Conservation (phyloP, 2,329 filamentous ascomycete species). For the Epichloe sp. region DNA sequence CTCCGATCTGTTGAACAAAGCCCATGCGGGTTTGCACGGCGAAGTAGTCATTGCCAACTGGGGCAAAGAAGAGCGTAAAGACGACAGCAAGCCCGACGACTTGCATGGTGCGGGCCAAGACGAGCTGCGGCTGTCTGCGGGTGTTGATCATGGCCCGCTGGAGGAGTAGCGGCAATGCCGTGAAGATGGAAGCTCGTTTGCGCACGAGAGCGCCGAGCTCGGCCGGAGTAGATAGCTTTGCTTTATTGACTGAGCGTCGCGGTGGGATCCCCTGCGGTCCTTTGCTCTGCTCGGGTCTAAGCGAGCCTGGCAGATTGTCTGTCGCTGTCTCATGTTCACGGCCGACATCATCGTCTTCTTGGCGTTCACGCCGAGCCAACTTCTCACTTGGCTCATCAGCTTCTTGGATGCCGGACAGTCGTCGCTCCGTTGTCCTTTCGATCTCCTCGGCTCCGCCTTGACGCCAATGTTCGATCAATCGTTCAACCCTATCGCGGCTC, state of each 20-base stretch:
- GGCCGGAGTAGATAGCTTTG: constrained; percentile 49
- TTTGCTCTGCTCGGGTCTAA: neutral
- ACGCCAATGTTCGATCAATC: constrained; percentile 47
- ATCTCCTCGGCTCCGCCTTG: constrained; percentile 5
- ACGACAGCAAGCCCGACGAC: constrained; percentile 50
- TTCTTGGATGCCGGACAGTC: constrained; percentile 18
- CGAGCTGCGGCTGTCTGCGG: constrained; percentile 48
- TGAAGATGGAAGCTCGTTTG: constrained; percentile 45
- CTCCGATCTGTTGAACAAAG: constrained; percentile 58
- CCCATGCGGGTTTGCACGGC: constrained; percentile 62
- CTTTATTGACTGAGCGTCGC: constrained; percentile 29
- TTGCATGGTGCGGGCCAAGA: constrained; percentile 54
- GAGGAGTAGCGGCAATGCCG: constrained; percentile 54
- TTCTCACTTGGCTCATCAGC: constrained; percentile 13
- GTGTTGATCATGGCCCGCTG: constrained; percentile 57
- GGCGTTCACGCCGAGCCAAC: neutral
- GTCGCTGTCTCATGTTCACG: neutral
- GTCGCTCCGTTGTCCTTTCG: constrained; percentile 4
- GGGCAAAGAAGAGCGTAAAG: constrained; percentile 57
- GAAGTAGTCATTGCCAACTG: constrained; percentile 54
- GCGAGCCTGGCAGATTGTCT: too few relatives aligned
- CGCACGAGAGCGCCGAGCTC: constrained; percentile 58
- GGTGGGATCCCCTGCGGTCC: constrained; percentile 13
- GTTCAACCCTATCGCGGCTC: constrained; percentile 48
- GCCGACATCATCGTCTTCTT: neutral